Percentiles rank a stretch among this genome's conserved stretches.
phyloP scores from a whole-genome alignment of 2,329 filamentous ascomycete genomes.

The Aspergillus sp. region DNA sequence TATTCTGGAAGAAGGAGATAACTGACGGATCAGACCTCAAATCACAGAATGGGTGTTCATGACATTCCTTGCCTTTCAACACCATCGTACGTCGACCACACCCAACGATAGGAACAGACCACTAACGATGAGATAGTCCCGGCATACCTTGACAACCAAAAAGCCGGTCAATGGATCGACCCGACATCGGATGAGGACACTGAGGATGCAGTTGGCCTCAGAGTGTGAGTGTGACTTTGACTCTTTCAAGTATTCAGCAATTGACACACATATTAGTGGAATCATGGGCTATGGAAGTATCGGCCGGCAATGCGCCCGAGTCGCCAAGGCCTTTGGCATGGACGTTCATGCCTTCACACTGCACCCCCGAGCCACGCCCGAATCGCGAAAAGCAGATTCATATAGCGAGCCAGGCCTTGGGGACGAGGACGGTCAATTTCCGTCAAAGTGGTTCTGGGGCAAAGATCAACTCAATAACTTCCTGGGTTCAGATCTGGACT shows the following conservation, averaged over 20 bases:
- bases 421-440: background rate
- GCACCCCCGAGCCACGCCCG: background rate
- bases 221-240: background rate
- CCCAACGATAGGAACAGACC: background rate
- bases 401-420: background rate
- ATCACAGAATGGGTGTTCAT: slow-evolving; percentile 6
- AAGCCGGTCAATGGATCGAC: background rate
- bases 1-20: background rate
- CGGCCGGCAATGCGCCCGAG: background rate
- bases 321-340: slow-evolving; percentile 6
- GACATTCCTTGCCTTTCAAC: slow-evolving; percentile 6
- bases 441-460: slow-evolving; percentile 2
- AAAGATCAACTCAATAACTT: slow-evolving; percentile 3
- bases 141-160: background rate
- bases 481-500: slow-evolving; percentile 4
- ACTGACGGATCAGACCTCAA: background rate
- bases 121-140: background rate
- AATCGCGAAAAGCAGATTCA: background rate
- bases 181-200: slow-evolving; percentile 3
- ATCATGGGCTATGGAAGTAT: slow-evolving; percentile 7
- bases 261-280: background rate
- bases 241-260: background rate
- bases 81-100: background rate
- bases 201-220: slow-evolving; percentile 3
- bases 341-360: slow-evolving; percentile 1